Evolutionary conservation across 108 stramenopile genomes (phyloP), one percentile per base, ranked within the genome.

Genomic region (Skeletonema tropicum): DNA sequence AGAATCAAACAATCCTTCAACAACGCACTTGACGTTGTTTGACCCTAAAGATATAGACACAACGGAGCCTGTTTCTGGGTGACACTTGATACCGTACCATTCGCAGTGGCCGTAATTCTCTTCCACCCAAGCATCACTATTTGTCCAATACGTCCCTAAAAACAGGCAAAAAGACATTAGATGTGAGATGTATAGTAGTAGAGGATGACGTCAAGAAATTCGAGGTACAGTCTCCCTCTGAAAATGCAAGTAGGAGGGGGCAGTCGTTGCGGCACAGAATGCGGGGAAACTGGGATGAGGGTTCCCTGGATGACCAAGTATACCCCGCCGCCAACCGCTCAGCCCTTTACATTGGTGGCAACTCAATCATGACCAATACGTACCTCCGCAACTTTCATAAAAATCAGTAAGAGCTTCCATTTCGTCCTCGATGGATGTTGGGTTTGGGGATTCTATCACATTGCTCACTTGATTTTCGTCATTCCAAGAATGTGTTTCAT

Each of bases 21-120:
- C 73, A 21, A 66, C 68, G 13, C 78, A 66, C 17, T 42, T 33
- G 29, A 79, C 42, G 41, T 79, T 79, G 45, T 79, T 79, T 17
- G 78, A 63, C 25, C 73, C 78, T 5, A 79, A 33, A 35, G 23
- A 38, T 15, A 79, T 60, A 10, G 73, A 49, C 59, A 60, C 38
- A 1, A 79, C 78, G 41, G 67, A 45, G 46, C 46, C 71, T n/a
- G 73, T 71, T 26, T 60, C 73, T 12, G 59, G 41, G 39, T 60
- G 60, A 21, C 78, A 79, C 36, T 67, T 26, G 15, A 79, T 59
- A 4, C 78, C 78, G 17, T 62, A 30, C 78, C 52, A 55, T 23
- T 55, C 52, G 21, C 52, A 55, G 23, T 8, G 23, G 23, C 52
- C 23, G n/a, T 55, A 55, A 55, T 55, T 6, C 52, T 8, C 23